These are phyloP conservation scores for Aureobasidium namibiae DNA, from an alignment of 2,329 filamentous ascomycete species.

Conservation along the genomic window DNA sequence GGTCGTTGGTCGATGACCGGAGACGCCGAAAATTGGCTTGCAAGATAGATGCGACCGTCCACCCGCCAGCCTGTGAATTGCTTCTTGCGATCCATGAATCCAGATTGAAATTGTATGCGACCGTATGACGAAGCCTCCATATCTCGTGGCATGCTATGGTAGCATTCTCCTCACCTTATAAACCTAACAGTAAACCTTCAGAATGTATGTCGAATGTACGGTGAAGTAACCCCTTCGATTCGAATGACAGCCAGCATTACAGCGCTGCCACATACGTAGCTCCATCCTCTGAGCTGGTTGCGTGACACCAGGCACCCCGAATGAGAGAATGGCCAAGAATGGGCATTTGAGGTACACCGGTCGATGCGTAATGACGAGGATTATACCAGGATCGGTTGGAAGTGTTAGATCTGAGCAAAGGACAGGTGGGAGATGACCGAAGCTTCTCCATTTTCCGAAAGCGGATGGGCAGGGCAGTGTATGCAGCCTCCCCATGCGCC, in stretches of 20 bases:
- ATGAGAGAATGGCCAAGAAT: neutral
- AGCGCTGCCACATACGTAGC: neutral
- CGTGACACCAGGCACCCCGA: neutral
- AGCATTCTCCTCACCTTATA: constrained; percentile 1
- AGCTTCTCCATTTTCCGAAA: constrained; percentile 3
- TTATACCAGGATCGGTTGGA: neutral
- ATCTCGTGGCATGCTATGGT: neutral
- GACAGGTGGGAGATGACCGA: neutral
- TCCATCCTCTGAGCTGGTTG: neutral
- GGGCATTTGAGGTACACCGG: neutral
- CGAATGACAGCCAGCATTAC: neutral
- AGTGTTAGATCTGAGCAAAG: neutral
- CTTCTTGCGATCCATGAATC: neutral
- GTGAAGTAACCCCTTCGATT: neutral
- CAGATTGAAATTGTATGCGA: neutral
- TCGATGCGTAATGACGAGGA: constrained; percentile 1
- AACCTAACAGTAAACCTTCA: neutral
- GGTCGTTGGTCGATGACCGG: neutral
- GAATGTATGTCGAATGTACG: neutral
- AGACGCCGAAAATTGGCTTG: neutral
- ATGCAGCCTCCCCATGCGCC: too few species aligned
- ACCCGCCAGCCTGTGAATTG: neutral
- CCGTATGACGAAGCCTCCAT: neutral
- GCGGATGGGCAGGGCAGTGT: neutral
- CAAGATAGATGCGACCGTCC: neutral